These are phyloP conservation scores for Candida nemodendra DNA, from an alignment of 805 yeast species.

Conservation along the genomic window DNA sequence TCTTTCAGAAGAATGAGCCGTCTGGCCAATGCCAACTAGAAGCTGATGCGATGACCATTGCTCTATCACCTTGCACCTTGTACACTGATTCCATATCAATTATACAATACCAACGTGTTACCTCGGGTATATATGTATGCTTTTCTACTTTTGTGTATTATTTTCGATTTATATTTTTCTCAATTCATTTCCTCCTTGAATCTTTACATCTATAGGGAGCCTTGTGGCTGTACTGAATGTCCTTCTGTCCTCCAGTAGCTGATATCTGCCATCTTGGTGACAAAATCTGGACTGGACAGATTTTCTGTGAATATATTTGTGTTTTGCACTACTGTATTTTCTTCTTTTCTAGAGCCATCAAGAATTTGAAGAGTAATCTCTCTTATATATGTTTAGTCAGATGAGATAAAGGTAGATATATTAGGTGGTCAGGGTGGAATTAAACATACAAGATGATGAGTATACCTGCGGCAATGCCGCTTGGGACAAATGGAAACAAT, in stretches of 20 bases:
- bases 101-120: no score
- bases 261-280: background rate
- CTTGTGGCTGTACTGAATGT: background rate
- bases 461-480: constrained; percentile 16
- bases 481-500: background rate
- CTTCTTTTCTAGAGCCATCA: constrained; percentile 2
- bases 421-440: no score
- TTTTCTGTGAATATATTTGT: no score
- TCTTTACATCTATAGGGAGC: no score
- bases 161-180: no score
- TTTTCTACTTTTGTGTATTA: background rate
- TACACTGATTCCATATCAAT: no score
- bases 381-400: background rate
- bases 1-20: constrained; percentile 14
- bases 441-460: constrained; percentile 12
- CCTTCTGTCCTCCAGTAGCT: background rate
- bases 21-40: background rate
- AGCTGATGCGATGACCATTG: background rate
- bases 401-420: background rate
- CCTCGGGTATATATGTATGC: no score
- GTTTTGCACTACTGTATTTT: constrained; percentile 8
- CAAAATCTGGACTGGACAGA: background rate
- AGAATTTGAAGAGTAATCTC: background rate
- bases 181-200: no score
- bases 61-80: background rate